Conservation (phyloP, 2,329 filamentous ascomycete species). For the Aspergillus felis region DNA sequence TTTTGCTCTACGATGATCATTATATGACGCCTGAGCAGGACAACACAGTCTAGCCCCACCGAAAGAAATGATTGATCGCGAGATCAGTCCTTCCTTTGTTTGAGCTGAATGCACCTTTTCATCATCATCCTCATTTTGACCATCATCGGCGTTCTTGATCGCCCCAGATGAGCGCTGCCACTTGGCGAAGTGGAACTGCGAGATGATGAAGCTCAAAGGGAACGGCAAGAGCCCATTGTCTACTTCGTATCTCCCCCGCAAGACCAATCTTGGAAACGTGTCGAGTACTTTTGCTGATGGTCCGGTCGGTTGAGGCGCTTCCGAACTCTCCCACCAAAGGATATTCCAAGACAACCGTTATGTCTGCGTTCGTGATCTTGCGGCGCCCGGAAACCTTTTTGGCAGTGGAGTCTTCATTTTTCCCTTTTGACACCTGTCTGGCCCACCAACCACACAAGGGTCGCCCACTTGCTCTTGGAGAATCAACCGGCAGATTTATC, state of each 20-base stretch:
- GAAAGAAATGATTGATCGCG: background rate
- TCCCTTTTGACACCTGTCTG: conserved; percentile 21
- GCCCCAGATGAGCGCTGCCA: background rate
- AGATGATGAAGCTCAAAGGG: background rate
- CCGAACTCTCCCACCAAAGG: background rate
- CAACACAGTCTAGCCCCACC: background rate
- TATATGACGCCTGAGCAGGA: background rate
- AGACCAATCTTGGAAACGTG: background rate
- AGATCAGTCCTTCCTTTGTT: background rate
- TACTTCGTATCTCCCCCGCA: background rate
- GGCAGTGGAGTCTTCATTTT: conserved; percentile 17
- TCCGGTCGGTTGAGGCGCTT: background rate
- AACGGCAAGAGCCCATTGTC: background rate
- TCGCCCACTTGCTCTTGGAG: conserved; percentile 4
- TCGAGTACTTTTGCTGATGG: background rate
- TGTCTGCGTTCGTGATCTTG: conserved; percentile 7
- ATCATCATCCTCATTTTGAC: background rate
- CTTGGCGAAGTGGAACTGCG: background rate
- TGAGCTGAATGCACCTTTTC: background rate
- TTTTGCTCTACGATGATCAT: background rate
- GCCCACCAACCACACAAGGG: conserved; percentile 17
- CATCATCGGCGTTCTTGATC: background rate
- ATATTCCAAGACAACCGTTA: background rate
- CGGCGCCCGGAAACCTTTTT: conserved; percentile 14
- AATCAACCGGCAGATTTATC: conserved; percentile 9